Evolutionary conservation across 140 eudicot species (phyloP).

Genomic region (Oenanthe javanica): DNA sequence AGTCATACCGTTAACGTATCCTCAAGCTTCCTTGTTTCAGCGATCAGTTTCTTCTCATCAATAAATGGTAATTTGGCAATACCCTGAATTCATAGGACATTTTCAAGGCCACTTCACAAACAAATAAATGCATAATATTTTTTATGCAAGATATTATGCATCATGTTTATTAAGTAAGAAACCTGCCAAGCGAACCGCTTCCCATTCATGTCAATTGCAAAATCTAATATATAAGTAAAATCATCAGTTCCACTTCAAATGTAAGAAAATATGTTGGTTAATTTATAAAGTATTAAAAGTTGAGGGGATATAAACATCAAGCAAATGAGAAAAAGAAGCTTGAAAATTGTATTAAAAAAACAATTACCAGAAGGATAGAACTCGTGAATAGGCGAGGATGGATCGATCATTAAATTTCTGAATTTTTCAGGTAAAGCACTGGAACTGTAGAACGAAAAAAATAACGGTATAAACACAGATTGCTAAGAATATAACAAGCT

Average conservation of each 20-base stretch:
- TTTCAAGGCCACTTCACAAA: conserved; percentile 8
- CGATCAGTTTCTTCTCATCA: conserved; percentile 81
- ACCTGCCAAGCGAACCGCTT: conserved; percentile 99
- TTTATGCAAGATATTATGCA: conserved; percentile 3
- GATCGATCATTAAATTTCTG: conserved; percentile 79
- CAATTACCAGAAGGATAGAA: conserved; percentile 84
- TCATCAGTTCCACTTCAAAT: not conserved
- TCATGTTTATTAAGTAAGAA: not conserved
- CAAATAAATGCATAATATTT: not conserved
- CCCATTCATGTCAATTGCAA: conserved; percentile 94
- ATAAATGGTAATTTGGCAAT: conserved; percentile 91
- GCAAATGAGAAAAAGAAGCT: not conserved
- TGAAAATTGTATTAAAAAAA: not conserved
- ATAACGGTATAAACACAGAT: conserved; percentile 1
- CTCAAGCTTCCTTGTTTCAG: conserved; percentile 85
- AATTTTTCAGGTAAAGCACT: conserved; percentile 77
- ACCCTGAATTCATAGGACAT: conserved; percentile 43
- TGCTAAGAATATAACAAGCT: not conserved
- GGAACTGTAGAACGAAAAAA: conserved; percentile 37
- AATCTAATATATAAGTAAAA: conserved; percentile 39
- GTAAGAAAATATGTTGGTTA: not conserved
- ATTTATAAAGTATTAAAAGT: not conserved
- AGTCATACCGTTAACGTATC: conserved; percentile 68
- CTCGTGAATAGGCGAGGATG: conserved; percentile 69
- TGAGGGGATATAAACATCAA: not conserved